Conservation (phyloP, 2,329 filamentous ascomycete species). For the Paecilomyces fulvus region DNA sequence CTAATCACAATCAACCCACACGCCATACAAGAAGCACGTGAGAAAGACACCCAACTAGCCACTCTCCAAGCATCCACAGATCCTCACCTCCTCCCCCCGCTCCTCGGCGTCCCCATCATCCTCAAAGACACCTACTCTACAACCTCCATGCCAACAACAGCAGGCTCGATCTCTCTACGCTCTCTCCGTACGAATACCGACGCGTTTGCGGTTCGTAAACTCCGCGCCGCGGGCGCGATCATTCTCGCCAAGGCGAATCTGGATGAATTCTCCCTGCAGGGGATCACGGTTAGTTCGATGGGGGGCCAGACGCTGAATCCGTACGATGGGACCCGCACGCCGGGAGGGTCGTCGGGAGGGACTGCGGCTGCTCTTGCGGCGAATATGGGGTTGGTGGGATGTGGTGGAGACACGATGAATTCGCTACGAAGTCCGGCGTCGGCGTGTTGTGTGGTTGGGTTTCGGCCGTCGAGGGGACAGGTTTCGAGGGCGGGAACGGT, state of each 20-base stretch:
- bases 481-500: conserved; percentile 45
- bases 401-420: conserved; percentile 56
- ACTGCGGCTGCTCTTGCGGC: conserved; percentile 53
- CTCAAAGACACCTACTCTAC: conserved; percentile 59
- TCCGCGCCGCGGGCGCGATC: conserved; percentile 46
- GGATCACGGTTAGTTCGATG: conserved; percentile 52
- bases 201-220: conserved; percentile 42
- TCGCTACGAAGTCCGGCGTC: conserved; percentile 54
- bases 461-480: conserved; percentile 49
- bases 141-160: conserved; percentile 49
- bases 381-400: conserved; percentile 50
- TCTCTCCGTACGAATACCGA: conserved; percentile 33
- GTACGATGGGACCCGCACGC: conserved; percentile 57
- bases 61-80: not conserved
- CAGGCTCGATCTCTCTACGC: conserved; percentile 44
- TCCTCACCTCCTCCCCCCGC: conserved; percentile 7
- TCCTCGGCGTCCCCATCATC: conserved; percentile 55
- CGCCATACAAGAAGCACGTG: conserved; percentile 41
- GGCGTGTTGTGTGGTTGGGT: conserved; percentile 52
- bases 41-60: conserved; percentile 33
- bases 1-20: conserved; percentile 46
- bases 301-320: conserved; percentile 59
- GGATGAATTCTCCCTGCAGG: conserved; percentile 57
- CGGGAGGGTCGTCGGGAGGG: conserved; percentile 56
- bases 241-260: conserved; percentile 55